These are phyloP conservation scores for Kwoniella heveanensis DNA, from an alignment of 768 basidiomycete species.

Conservation along the genomic window DNA sequence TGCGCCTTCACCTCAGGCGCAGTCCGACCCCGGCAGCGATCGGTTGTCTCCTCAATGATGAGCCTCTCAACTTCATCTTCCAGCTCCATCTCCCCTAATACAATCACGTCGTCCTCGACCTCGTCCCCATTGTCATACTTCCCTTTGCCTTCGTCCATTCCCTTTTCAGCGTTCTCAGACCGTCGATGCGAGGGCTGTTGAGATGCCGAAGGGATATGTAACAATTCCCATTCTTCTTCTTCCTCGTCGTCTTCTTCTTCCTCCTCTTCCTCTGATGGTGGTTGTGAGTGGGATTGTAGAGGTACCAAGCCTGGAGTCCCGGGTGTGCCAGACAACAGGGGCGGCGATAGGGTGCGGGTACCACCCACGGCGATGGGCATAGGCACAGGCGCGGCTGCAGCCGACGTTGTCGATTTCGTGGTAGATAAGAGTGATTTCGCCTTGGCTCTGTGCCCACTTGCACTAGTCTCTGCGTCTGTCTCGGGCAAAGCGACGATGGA, in stretches of 20 bases:
- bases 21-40: neutral
- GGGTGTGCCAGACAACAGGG: slow-evolving; percentile 26
- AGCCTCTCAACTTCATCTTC: slow-evolving; percentile 9
- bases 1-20: no score
- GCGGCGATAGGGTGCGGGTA: no score
- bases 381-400: no score
- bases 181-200: neutral
- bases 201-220: slow-evolving; percentile 10
- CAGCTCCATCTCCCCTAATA: slow-evolving; percentile 39
- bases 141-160: neutral
- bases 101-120: slow-evolving; percentile 41
- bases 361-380: no score
- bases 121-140: slow-evolving; percentile 25
- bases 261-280: slow-evolving; percentile 4
- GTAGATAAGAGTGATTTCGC: slow-evolving; percentile 1
- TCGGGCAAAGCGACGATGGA: slow-evolving; percentile 43
- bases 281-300: neutral
- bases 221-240: slow-evolving; percentile 31
- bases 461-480: neutral
- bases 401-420: no score
- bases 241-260: slow-evolving; percentile 23
- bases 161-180: slow-evolving; percentile 7
- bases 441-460: neutral
- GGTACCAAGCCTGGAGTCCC: slow-evolving; percentile 25
- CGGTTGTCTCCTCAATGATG: neutral